These are phyloP conservation scores for Phytophthora sp. DNA, from an alignment of 352 stramenopile genomes.

Conservation along the genomic window DNA sequence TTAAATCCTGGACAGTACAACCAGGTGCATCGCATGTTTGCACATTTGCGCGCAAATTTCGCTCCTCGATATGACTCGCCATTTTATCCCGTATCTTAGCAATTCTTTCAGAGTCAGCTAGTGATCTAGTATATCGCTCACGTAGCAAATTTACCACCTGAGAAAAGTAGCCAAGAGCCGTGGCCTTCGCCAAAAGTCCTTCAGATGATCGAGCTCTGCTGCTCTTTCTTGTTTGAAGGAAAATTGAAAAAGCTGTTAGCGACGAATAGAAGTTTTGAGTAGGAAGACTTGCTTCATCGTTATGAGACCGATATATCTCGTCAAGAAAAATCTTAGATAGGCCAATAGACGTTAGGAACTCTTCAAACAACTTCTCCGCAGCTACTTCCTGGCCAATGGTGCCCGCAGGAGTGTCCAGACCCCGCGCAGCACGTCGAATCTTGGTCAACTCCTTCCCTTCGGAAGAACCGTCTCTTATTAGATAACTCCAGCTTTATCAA, in stretches of 20 bases:
- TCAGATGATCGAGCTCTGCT: background rate
- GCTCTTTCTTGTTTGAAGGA: constrained; percentile 4
- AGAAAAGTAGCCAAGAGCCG: background rate
- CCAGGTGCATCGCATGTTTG: background rate
- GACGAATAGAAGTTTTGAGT: background rate
- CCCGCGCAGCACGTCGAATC: background rate
- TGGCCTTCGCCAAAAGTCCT: background rate
- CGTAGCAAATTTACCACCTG: background rate
- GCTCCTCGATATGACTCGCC: background rate
- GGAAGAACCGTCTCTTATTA: background rate
- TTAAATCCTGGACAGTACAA: background rate
- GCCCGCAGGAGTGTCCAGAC: background rate
- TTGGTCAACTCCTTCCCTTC: too few relatives aligned
- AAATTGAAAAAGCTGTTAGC: background rate
- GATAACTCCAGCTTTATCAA: background rate
- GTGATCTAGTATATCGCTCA: background rate
- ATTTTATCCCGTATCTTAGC: constrained; percentile 13
- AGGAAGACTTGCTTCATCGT: background rate
- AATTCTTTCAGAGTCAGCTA: background rate
- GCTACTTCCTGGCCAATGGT: background rate
- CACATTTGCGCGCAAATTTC: constrained; percentile 3
- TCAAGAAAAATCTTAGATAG: background rate
- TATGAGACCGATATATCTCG: constrained; percentile 1
- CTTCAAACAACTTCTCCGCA: background rate
- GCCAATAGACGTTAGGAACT: background rate